A percentile compares a stretch with the other conserved stretches of the same genome.
Conservation (phyloP, 768 basidiomycete genomes). For the Collybia sordida region DNA sequence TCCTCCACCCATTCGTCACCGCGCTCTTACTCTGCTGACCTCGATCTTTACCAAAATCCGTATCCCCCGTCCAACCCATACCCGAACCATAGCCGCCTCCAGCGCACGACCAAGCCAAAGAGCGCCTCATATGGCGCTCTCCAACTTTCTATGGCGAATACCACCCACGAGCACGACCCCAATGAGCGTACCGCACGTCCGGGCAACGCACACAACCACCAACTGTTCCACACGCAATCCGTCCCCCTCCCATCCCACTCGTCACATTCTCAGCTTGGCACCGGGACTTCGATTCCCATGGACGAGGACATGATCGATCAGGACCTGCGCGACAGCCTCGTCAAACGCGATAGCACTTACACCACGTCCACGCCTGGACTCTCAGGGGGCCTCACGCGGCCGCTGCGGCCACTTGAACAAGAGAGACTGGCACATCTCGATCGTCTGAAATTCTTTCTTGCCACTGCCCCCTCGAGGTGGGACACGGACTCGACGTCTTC, state of each 20-base stretch:
- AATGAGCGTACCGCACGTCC: slow-evolving; percentile 51
- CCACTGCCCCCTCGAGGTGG: slow-evolving; percentile 82
- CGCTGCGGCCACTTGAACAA: slow-evolving; percentile 62
- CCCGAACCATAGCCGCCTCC: slow-evolving; percentile 17
- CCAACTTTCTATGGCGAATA: slow-evolving; percentile 38
- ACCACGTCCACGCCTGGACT: slow-evolving; percentile 28
- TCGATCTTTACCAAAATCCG: slow-evolving; percentile 15
- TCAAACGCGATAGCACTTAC: slow-evolving; percentile 11
- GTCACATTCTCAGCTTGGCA: slow-evolving; percentile 4
- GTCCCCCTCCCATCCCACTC: slow-evolving; percentile 16
- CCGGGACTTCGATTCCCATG: slow-evolving; percentile 3
- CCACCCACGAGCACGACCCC: slow-evolving; percentile 39
- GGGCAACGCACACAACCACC: slow-evolving; percentile 44
- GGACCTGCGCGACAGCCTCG: slow-evolving; percentile 1
- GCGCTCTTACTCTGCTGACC: slow-evolving; percentile 16
- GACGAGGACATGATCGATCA: slow-evolving; percentile 5
- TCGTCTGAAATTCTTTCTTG: slow-evolving; percentile 84
- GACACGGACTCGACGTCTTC: slow-evolving; percentile 32
- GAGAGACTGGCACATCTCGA: slow-evolving; percentile 76
- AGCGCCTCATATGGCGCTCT: slow-evolving; percentile 21
- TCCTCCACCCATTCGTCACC: slow-evolving; percentile 30
- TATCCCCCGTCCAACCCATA: slow-evolving; percentile 18
- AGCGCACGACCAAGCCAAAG: slow-evolving; percentile 16
- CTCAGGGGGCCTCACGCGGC: slow-evolving; percentile 49
- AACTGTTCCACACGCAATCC: slow-evolving; percentile 36